Evolutionary conservation across 2,329 filamentous ascomycete genomes (phyloP), one percentile per base, ranked within the genome.

Genomic region (Leptographium procerum): DNA sequence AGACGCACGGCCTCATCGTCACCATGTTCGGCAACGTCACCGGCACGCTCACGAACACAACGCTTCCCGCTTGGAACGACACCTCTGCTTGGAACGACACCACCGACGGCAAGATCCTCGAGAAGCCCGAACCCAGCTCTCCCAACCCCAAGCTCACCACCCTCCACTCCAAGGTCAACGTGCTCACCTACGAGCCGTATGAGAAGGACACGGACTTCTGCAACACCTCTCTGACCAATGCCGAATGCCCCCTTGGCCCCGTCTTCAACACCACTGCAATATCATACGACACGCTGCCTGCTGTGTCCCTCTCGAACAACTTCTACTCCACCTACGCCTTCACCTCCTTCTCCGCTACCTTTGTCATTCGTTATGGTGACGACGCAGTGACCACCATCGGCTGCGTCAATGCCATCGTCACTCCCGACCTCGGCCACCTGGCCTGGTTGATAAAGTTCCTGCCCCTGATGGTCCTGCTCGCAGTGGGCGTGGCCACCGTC

Each of bases 21-120:
- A 94, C 85, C 1, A 81, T 96, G 52, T 97, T 90, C 75, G 92
- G 91, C 56, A 96, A 97, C 71, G 90, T 97, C 33, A 88, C 86
- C 10, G 94, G 94, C 52, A 83, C 86, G 55, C 77, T 80, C 51
- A 76, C 77, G 2, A 68, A 72, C 14, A 73, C 75, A n/a, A 61
- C 71, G 2, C 80, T 90, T 57, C 90, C 89, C 36, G 66, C 81
- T 0, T 71, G 79, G 22, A 71, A 79, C 65, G 71, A 79, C 65
- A 79, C 83, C 67, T 70, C 81, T 0, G 73, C 76, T 52, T 89
- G 90, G 88, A 69, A 64, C 2, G 76, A 94, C 67, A 67, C 76
- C 54, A 84, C 79, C 57, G 74, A 77, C 61, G 89, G 91, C 68
- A 96, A 96, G 77, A 96, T 96, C 60, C 71, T 83, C 54, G 76